Conservation (phyloP, 179 eudicot genomes). For the Spinacia oleracea region DNA sequence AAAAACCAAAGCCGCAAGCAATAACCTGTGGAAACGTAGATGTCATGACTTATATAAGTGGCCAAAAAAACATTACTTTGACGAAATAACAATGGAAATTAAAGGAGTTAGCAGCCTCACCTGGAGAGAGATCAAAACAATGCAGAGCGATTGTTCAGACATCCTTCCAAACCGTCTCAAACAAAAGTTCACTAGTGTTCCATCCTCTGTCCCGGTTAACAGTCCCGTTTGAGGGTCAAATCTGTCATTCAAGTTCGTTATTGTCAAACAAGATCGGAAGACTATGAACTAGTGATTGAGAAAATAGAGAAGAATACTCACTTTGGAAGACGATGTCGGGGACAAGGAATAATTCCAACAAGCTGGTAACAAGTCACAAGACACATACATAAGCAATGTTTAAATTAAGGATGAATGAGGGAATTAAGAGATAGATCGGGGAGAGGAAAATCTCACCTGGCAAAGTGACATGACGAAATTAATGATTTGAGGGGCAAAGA, state of each 20-base stretch:
- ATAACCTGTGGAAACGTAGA: constrained; percentile 45
- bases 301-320: constrained; percentile 27
- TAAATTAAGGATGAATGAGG: constrained; percentile 10
- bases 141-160: constrained; percentile 79
- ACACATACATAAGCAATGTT: constrained; percentile 14
- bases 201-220: constrained; percentile 89
- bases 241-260: constrained; percentile 43
- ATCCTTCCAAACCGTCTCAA: constrained; percentile 71
- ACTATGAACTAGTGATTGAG: constrained; percentile 4
- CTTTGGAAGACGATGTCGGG: constrained; percentile 94
- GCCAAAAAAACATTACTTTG: not conserved
- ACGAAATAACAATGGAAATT: not conserved
- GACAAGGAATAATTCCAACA: constrained; percentile 87
- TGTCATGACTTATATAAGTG: not conserved
- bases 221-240: constrained; percentile 91
- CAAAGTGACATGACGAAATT: constrained; percentile 89
- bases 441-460: constrained; percentile 55
- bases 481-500: constrained; percentile 87
- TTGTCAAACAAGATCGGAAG: constrained; percentile 22
- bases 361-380: constrained; percentile 48
- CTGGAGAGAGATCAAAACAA: constrained; percentile 73
- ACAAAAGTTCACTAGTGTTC: constrained; percentile 81
- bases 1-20: constrained; percentile 76
- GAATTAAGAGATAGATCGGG: too few species aligned
- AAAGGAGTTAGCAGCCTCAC: constrained; percentile 32